A percentile compares a stretch with the other conserved stretches of the same genome.
These are phyloP conservation scores for Trichosporon sp. DNA, from an alignment of 1,284 basidiomycete species.

Conservation along the genomic window DNA sequence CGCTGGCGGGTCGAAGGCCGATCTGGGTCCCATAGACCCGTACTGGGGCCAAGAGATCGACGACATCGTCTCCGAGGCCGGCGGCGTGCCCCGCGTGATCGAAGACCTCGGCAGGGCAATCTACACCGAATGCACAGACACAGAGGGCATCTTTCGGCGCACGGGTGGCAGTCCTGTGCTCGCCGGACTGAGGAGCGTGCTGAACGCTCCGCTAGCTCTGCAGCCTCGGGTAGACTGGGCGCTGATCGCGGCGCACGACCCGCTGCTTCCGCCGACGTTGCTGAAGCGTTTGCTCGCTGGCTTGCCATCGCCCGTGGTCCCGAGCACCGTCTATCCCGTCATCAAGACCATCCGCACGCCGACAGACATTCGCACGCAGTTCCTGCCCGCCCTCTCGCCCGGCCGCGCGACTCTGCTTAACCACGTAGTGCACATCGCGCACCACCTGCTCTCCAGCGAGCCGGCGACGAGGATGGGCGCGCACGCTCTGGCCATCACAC, in stretches of 20 bases:
- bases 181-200: conserved; percentile 17
- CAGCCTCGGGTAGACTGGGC: conserved; percentile 35
- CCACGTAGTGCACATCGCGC: conserved; percentile 22
- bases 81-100: conserved; percentile 24
- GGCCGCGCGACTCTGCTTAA: conserved; percentile 14
- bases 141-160: conserved; percentile 39
- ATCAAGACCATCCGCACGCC: conserved; percentile 13
- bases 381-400: conserved; percentile 22
- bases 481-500: conserved; percentile 28
- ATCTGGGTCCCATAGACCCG: background rate
- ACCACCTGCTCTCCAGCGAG: conserved; percentile 24
- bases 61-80: conserved; percentile 19
- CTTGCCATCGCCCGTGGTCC: conserved; percentile 20
- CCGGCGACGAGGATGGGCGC: conserved; percentile 30
- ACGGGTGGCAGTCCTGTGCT: conserved; percentile 22
- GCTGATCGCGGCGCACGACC: conserved; percentile 29
- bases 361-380: background rate
- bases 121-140: conserved; percentile 21
- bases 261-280: conserved; percentile 28
- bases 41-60: conserved; percentile 16
- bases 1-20: background rate
- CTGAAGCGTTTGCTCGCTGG: conserved; percentile 6
- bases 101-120: conserved; percentile 26
- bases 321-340: conserved; percentile 15
- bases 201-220: conserved; percentile 22